Evolutionary conservation across 2,329 filamentous ascomycete species (phyloP).

Genomic region (Aspergillus pseudoterreus): DNA sequence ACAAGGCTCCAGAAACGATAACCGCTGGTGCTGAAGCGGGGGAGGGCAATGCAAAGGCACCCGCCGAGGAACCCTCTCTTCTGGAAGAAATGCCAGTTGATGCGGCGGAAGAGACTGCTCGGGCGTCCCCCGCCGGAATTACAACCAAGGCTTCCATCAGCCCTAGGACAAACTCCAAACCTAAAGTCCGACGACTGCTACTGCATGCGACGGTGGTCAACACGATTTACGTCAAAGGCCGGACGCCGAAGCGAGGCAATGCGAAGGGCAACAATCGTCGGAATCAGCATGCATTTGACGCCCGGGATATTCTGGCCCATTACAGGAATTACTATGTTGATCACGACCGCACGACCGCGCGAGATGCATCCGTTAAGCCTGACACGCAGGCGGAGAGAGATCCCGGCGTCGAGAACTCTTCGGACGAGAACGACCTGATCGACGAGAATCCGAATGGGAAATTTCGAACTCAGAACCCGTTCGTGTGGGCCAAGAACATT

Average conservation of each 20-base stretch:
- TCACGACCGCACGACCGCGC: slow-evolving; percentile 17
- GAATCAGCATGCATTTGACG: slow-evolving; percentile 47
- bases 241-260: slow-evolving; percentile 9
- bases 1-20: background rate
- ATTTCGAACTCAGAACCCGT: slow-evolving; percentile 26
- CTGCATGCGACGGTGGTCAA: slow-evolving; percentile 85
- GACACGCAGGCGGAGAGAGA: background rate
- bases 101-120: slow-evolving; percentile 3
- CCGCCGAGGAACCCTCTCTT: slow-evolving; percentile 2
- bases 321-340: slow-evolving; percentile 36
- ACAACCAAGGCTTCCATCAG: slow-evolving; percentile 3
- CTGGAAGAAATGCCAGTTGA: slow-evolving; percentile 12
- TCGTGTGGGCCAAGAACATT: slow-evolving; percentile 67
- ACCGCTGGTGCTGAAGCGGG: background rate
- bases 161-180: slow-evolving; percentile 14
- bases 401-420: background rate
- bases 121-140: background rate
- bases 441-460: background rate
- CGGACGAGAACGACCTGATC: background rate
- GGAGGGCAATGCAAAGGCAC: background rate
- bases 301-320: slow-evolving; percentile 27
- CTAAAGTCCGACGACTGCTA: slow-evolving; percentile 56
- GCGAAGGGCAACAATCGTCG: slow-evolving; percentile 8
- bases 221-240: slow-evolving; percentile 63
- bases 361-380: slow-evolving; percentile 4